Evolutionary conservation across 2,329 filamentous ascomycete genomes (phyloP).

Genomic region (Epichloe sylvatica): DNA sequence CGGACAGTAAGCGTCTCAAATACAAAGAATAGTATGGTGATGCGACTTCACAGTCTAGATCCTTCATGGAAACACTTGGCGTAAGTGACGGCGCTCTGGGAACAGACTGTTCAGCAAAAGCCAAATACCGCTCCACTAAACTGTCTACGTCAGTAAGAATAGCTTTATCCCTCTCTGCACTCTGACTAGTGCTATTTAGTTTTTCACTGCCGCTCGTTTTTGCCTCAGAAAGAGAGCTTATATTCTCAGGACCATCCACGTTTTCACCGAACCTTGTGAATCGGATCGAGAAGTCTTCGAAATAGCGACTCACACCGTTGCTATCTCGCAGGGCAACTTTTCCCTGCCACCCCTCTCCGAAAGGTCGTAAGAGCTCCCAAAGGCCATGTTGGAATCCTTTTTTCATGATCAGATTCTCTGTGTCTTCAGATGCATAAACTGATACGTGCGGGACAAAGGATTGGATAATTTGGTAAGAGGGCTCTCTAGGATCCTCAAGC

Average conservation of each 20-base stretch:
- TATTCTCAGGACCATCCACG: conserved; percentile 35
- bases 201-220: conserved; percentile 24
- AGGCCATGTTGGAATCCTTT: conserved; percentile 79
- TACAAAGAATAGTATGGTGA: conserved; percentile 81
- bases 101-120: conserved; percentile 53
- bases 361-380: conserved; percentile 75
- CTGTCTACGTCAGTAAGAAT: conserved; percentile 56
- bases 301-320: conserved; percentile 64
- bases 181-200: conserved; percentile 15
- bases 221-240: conserved; percentile 15
- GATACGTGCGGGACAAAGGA: conserved; percentile 84
- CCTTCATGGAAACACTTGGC: conserved; percentile 25
- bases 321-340: conserved; percentile 88
- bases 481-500: conserved; percentile 36
- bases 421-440: conserved; percentile 75
- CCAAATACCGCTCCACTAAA: conserved; percentile 65
- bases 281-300: conserved; percentile 81
- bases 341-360: conserved; percentile 75
- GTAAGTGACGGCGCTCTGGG: conserved; percentile 20
- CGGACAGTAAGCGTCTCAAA: conserved; percentile 68
- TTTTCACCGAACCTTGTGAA: conserved; percentile 60
- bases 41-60: conserved; percentile 35
- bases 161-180: conserved; percentile 17
- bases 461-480: conserved; percentile 56
- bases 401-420: conserved; percentile 60